Base-by-base conservation (phyloP, 2,329 filamentous ascomycete genomes). In the Aspergillus quadricinctus region DNA sequence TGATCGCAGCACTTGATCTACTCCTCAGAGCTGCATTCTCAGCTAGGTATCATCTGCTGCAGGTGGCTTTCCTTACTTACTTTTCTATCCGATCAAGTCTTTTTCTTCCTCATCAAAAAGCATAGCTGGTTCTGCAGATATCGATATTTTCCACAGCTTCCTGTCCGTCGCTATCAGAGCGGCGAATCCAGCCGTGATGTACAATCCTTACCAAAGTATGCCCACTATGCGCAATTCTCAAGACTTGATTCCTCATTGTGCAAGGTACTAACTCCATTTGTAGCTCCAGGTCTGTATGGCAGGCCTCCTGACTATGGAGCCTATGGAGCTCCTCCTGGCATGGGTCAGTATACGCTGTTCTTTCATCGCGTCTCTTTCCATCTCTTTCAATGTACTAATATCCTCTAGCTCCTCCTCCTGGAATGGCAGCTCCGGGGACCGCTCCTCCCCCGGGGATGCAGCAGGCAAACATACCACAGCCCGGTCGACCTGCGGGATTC, bases 371-470 rank as follows among this genome's bases (percentile, higher is more conserved):
- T 25, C 21, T 46, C 31, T 49, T 19, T n/a, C 14, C 43, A 8
- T 55, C 28, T 49, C 53, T 45, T 53, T 59, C 40, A 61, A 60
- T 52, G 21, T 19, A 46, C 64, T 69, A 45, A 64, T 60, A 55
- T 45, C 29, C 29, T 61, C 19, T 59, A 90, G 88, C 84, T 74
- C 83, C 88, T 75, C 88, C 89, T 70, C 89, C 89, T 78, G 89
- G 88, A 78, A 89, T 91, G 84, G 83, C 88, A 68, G 77, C 80
- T 72, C 92, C 92, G 67, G 92, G 91, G 71, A 90, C 92, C 72
- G 86, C 83, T 72, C 85, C 87, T 69, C 86, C 89, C 63, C 88
- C 89, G 57, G 90, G 89, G 74, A 84, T 93, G 75, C 87, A 88
- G 71, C 88, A 88, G 79, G 81, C 85, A 69, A 89, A 84, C 74